Evolutionary conservation across 306 rosid genomes (phyloP), one percentile per base, ranked within the genome.

Genomic region (Urtica urens): DNA sequence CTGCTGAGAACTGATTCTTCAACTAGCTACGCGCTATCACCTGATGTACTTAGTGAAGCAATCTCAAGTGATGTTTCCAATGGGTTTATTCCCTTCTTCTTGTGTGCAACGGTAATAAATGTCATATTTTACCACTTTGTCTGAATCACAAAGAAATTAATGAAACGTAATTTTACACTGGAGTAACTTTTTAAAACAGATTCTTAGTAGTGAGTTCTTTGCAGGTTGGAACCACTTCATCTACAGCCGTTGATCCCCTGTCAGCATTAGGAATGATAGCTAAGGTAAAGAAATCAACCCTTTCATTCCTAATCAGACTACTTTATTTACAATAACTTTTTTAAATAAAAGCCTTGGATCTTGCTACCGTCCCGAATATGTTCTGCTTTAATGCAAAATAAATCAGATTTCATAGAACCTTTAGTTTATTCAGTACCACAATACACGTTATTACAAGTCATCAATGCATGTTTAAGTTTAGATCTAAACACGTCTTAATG

Each of bases 211-310:
- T 35, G 11, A 10, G 20, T 44, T 23, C 47, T 23, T 3, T 71
- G 31, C 69, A 88, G 97, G 86, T 84, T 46, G 93, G 97, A 44
- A 88, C 97, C 31, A 88, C 97, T 56, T 88, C 97, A 29, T 88
- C 97, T 57, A 76, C 97, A 18, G 90, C 95, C 6, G 70, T 88
- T 61, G 97, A 88, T 74, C 97, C 95, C 62, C 64, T 88, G 53
- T 72, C 62, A 40, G 70, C 66, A 42, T 50, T 88, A 57, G 93
- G 79, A 48, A 65, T 58, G 39, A 73, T 84, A 49, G 79, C 84
- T 25, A 84, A 73, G 95, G 97, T 88, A 56, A 64, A 25, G 33
- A 23, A 41, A 39, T 42, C 44, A 23, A 49, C 12, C 38, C 15
- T 7, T 25, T 3, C 20, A 37, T 7, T 23, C 58, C 24, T 46